Conservation (phyloP, 225 moss, liverwort and hornwort genomes). For the Sphagnum contortum region DNA sequence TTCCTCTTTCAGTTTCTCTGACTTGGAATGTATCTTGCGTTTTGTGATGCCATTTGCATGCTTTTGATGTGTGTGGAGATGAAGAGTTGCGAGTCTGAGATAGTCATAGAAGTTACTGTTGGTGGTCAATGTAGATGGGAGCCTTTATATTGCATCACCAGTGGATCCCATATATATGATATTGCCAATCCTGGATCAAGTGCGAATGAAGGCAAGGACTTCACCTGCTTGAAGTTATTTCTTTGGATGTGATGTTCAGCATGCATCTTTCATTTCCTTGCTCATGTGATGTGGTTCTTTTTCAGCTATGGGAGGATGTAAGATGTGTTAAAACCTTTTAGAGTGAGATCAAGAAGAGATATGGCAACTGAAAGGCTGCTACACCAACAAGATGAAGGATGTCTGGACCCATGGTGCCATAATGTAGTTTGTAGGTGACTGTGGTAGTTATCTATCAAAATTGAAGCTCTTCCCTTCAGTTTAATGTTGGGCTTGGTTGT, state of each 20-base stretch:
- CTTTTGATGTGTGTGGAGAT: too few species aligned
- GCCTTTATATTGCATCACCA: constrained; percentile 59
- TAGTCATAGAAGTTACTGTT: too few species aligned
- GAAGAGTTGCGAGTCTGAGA: too few species aligned
- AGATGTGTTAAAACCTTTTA: background rate
- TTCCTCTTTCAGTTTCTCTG: background rate
- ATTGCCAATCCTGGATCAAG: constrained; percentile 51
- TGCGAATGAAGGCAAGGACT: constrained; percentile 55
- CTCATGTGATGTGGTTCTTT: background rate
- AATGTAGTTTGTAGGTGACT: too few species aligned
- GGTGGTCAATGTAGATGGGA: constrained; percentile 39
- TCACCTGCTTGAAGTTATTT: too few species aligned
- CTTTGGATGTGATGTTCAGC: too few species aligned
- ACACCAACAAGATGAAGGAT: background rate
- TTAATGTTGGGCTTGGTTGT: too few species aligned
- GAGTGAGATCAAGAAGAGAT: background rate
- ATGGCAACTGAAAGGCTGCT: background rate
- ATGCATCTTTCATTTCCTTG: background rate
- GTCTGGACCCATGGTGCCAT: too few species aligned
- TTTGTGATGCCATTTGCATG: too few species aligned
- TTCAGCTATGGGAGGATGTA: background rate
- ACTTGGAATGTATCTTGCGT: background rate
- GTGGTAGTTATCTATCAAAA: too few species aligned
- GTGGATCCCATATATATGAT: constrained; percentile 58
- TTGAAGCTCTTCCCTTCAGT: too few species aligned